These are phyloP conservation scores for Cyamopsis tetragonoloba DNA, from an alignment of 306 rosid genomes.

Conservation along the genomic window DNA sequence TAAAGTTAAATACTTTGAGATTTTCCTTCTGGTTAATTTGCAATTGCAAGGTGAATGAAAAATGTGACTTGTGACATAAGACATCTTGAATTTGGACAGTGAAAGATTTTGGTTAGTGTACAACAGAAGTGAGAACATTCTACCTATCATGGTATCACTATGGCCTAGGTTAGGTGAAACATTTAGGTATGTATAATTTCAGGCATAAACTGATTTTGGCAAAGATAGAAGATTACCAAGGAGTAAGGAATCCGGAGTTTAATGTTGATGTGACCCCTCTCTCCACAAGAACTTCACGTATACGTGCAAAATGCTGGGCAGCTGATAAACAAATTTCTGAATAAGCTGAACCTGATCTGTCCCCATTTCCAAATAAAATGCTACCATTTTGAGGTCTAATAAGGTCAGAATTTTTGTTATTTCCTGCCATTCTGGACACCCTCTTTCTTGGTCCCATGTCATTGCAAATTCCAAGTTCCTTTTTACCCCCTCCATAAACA, in stretches of 20 bases:
- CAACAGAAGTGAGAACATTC: neutral
- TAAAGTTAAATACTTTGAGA: neutral
- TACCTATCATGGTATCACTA: neutral
- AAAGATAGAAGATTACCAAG: constrained; percentile 60
- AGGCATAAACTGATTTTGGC: neutral
- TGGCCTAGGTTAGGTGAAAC: neutral
- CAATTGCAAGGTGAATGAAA: constrained; percentile 1
- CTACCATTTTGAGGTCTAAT: constrained; percentile 48
- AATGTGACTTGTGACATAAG: neutral
- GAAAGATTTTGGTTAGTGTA: neutral
- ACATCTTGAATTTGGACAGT: neutral
- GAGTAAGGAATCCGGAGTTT: constrained; percentile 91
- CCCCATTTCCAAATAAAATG: constrained; percentile 54
- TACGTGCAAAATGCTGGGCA: constrained; percentile 78
- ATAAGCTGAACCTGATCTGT: constrained; percentile 68
- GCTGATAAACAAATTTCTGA: constrained; percentile 76
- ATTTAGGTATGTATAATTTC: neutral
- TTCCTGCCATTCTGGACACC: constrained; percentile 57
- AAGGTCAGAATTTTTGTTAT: constrained; percentile 42
- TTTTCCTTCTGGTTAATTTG: neutral
- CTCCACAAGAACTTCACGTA: constrained; percentile 90
- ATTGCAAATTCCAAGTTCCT: constrained; percentile 60
- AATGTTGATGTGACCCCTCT: constrained; percentile 78
- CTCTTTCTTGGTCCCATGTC: constrained; percentile 73
- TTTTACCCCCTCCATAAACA: constrained; percentile 42